Evolutionary conservation across 2,329 filamentous ascomycete species (phyloP).

Genomic region (Dactylellina haptotyla): DNA sequence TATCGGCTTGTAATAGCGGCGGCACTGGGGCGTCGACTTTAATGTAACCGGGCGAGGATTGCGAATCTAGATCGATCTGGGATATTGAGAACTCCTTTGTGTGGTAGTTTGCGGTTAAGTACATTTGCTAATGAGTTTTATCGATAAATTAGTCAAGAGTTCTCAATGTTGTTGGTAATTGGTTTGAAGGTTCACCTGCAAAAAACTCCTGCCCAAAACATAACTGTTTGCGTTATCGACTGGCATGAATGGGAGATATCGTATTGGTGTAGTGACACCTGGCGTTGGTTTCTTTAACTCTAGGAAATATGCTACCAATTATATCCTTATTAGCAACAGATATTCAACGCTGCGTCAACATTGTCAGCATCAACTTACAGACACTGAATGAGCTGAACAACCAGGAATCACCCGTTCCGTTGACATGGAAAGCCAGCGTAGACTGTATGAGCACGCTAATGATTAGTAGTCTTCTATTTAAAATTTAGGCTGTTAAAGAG

Average conservation of each 20-base stretch:
- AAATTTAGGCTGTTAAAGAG: neutral
- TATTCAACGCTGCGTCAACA: neutral
- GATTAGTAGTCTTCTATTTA: no score
- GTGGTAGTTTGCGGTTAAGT: conserved; percentile 42
- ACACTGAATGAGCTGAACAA: conserved; percentile 46
- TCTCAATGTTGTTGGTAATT: neutral
- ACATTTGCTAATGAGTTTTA: conserved; percentile 35
- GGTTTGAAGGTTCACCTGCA: conserved; percentile 14
- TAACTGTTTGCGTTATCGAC: conserved; percentile 30
- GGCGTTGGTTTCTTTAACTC: conserved; percentile 24
- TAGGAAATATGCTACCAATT: conserved; percentile 33
- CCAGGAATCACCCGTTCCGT: conserved; percentile 34
- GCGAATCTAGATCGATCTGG: conserved; percentile 35
- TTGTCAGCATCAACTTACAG: conserved; percentile 11
- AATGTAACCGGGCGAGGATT: conserved; percentile 27
- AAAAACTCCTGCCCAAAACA: conserved; percentile 41
- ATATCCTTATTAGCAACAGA: neutral
- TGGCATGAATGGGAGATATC: conserved; percentile 41
- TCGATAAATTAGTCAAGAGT: neutral
- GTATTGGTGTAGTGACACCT: conserved; percentile 14
- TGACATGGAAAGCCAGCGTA: conserved; percentile 41
- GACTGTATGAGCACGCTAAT: conserved; percentile 9
- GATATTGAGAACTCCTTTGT: conserved; percentile 38
- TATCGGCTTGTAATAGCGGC: neutral
- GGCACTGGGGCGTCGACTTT: conserved; percentile 26